Base-by-base conservation (phyloP, 2,329 filamentous ascomycete species). In the Plenodomus tracheiphilus region DNA sequence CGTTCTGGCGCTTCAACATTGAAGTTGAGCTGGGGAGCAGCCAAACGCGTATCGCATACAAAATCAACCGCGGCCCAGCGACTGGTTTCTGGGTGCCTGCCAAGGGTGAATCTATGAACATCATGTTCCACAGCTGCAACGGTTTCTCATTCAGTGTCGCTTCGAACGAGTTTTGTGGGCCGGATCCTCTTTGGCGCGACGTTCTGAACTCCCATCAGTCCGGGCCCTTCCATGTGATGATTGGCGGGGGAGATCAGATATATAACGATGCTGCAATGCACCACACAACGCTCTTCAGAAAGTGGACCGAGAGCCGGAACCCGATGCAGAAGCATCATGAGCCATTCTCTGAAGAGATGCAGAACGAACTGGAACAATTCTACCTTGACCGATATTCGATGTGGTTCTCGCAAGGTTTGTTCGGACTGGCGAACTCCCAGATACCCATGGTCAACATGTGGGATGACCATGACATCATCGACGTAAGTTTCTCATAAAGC, bases 401-500 rank as follows among this genome's bases (percentile, higher is more conserved):
- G 81, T 99, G 94, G 92, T 99, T 97, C 73, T 97, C 92, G 0
- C 92, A 96, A 64, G 94, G 95, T 0, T 77, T 97, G 4, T 99
- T 97, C 65, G 85, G 88, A n/a, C 83, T 99, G 67, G 94, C 93
- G 4, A 92, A 87, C 61, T 88, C 89, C 2, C 93, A 97, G 69
- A 97, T 99, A 39, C 92, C 94, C 8, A 97, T 97, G 92, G 84
- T 99, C 63, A 99, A 99, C 70, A 92, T 99, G 71, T 97, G 89
- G 79, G 93, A 97, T 71, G 94, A 97, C 62, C 94, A 97, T 68
- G 79, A 80, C 53, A 80, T 80, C 46, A 79, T 80, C 22, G 78
- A 80, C 51, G 71, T 73, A 61, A 65, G 70, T 64, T 17, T 34
- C 22, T 20, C n/a, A n/a, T n/a, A n/a, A 35, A 3, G 9, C 21